These are phyloP conservation scores for Sicyos edulis DNA, from an alignment of 306 rosid genomes.

Conservation along the genomic window DNA sequence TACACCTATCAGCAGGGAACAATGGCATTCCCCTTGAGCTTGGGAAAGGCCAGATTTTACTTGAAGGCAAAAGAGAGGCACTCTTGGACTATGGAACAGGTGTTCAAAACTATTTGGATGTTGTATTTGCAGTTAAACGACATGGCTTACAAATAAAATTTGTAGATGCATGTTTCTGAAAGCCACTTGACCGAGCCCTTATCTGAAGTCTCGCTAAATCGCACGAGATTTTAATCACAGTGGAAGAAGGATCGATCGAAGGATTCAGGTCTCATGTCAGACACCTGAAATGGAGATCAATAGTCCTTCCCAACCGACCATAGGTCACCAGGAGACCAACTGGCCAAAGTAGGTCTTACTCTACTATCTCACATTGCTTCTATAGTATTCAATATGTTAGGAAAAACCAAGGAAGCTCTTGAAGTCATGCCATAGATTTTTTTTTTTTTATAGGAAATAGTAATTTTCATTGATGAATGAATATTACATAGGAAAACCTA, in stretches of 20 bases:
- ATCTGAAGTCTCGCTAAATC: slow-evolving; percentile 78
- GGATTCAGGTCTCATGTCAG: slow-evolving; percentile 90
- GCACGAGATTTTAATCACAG: slow-evolving; percentile 72
- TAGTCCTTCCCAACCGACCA: slow-evolving; percentile 92
- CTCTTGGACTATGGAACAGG: slow-evolving; percentile 78
- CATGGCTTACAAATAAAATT: slow-evolving; percentile 55
- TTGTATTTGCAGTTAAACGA: slow-evolving; percentile 41
- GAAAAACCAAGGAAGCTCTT: slow-evolving; percentile 80
- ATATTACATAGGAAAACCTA: too few species aligned
- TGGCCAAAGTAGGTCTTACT: slow-evolving; percentile 66
- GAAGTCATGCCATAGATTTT: slow-evolving; percentile 46
- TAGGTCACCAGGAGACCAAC: slow-evolving; percentile 73
- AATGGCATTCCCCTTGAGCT: slow-evolving; percentile 75
- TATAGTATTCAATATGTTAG: slow-evolving; percentile 78
- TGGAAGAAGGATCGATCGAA: slow-evolving; percentile 95
- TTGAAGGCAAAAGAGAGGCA: slow-evolving; percentile 88
- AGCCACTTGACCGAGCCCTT: slow-evolving; percentile 69
- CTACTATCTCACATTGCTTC: slow-evolving; percentile 91
- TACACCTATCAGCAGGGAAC: slow-evolving; percentile 59
- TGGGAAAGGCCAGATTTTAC: slow-evolving; percentile 66
- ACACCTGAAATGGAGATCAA: slow-evolving; percentile 44
- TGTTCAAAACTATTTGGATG: slow-evolving; percentile 70
- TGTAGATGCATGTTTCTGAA: slow-evolving; percentile 87
- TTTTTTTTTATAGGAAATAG: too few species aligned
- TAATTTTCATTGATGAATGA: too few species aligned